These are phyloP conservation scores for Stachybotrys echinatus DNA, from an alignment of 2,329 filamentous ascomycete species.

Conservation along the genomic window DNA sequence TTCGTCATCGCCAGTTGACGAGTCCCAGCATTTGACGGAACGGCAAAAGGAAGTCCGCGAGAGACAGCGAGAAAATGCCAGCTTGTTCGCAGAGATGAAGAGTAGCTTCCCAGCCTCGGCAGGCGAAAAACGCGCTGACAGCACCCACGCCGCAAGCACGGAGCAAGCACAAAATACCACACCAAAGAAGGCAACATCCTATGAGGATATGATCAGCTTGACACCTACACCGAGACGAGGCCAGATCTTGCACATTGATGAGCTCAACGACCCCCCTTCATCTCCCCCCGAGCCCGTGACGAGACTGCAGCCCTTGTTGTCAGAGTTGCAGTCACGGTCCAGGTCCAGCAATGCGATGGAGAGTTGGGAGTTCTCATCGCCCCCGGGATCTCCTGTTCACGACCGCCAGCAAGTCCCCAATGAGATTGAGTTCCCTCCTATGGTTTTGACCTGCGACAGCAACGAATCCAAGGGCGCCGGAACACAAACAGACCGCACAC, in stretches of 20 bases:
- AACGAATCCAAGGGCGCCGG: slow-evolving; percentile 5
- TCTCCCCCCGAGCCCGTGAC: slow-evolving; percentile 53
- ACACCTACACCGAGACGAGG: slow-evolving; percentile 58
- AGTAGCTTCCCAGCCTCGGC: slow-evolving; percentile 36
- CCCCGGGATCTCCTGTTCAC: slow-evolving; percentile 44
- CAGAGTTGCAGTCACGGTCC: slow-evolving; percentile 47
- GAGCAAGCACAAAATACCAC: slow-evolving; percentile 29
- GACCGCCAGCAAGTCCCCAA: slow-evolving; percentile 18
- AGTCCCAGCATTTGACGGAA: slow-evolving; percentile 74
- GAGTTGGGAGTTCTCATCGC: slow-evolving; percentile 53
- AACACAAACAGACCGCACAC: slow-evolving; percentile 4
- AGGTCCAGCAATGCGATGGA: slow-evolving; percentile 24
- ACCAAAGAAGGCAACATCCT: slow-evolving; percentile 37
- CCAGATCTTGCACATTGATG: slow-evolving; percentile 43
- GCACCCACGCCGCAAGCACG: slow-evolving; percentile 8
- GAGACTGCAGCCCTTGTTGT: slow-evolving; percentile 44
- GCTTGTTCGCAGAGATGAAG: slow-evolving; percentile 63
- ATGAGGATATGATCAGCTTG: slow-evolving; percentile 50
- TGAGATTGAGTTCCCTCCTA: slow-evolving; percentile 8
- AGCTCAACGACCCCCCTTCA: slow-evolving; percentile 49
- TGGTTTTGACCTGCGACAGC: slow-evolving; percentile 7
- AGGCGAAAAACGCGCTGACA: slow-evolving; percentile 8
- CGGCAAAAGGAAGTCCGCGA: slow-evolving; percentile 73
- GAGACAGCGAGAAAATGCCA: slow-evolving; percentile 61
- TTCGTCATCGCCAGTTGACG: slow-evolving; percentile 47